These are phyloP conservation scores for Lentinula sp. DNA, from an alignment of 768 basidiomycete genomes.

Conservation along the genomic window DNA sequence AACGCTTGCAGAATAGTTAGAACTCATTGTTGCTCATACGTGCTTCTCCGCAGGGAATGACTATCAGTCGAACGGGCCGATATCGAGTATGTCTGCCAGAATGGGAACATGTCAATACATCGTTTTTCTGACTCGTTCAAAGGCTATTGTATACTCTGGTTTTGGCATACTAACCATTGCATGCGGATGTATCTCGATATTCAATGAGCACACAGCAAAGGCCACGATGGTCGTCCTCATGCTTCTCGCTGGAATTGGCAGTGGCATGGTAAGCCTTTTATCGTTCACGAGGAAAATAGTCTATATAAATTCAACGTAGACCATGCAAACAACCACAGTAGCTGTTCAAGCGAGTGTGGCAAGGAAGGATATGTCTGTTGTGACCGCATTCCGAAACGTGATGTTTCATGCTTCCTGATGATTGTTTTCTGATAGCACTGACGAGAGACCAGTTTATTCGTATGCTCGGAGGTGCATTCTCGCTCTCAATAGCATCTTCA, in stretches of 20 bases:
- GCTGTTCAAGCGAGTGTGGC: constrained; percentile 70
- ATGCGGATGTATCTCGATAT: constrained; percentile 63
- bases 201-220: constrained; percentile 40
- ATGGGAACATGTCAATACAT: not conserved
- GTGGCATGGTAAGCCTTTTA: constrained; percentile 43
- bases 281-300: constrained; percentile 8
- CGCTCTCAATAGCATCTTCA: constrained; percentile 56
- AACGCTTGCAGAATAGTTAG: not conserved
- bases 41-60: constrained; percentile 38
- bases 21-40: not conserved
- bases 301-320: constrained; percentile 24
- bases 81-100: constrained; percentile 37
- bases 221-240: constrained; percentile 54
- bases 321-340: constrained; percentile 59
- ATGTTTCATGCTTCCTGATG: not conserved
- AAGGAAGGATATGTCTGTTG: constrained; percentile 69
- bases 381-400: constrained; percentile 63
- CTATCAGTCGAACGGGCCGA: constrained; percentile 58
- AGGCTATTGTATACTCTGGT: constrained; percentile 57
- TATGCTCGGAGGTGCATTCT: constrained; percentile 62
- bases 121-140: not conserved
- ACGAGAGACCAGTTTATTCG: constrained; percentile 48
- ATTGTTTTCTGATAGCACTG: not conserved
- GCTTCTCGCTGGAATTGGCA: constrained; percentile 53
- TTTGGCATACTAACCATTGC: constrained; percentile 67